These are phyloP conservation scores for Coleophoma cylindrospora DNA, from an alignment of 2,329 filamentous ascomycete species.

Conservation along the genomic window DNA sequence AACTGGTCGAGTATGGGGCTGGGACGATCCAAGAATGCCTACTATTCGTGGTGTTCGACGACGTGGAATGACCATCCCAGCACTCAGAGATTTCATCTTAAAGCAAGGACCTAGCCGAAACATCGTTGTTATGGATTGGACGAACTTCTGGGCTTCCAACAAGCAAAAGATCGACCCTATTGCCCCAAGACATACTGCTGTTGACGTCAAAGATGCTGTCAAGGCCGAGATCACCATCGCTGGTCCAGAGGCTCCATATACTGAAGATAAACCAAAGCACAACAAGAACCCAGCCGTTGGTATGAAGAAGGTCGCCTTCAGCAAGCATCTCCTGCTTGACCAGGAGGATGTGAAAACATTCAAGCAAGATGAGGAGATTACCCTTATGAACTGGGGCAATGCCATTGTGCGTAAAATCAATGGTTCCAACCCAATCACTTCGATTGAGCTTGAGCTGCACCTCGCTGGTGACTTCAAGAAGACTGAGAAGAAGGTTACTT, in stretches of 20 bases:
- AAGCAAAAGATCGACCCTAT: conserved; percentile 80
- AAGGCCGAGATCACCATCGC: conserved; percentile 62
- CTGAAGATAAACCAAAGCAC: conserved; percentile 79
- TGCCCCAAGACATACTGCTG: conserved; percentile 68
- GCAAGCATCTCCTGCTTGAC: conserved; percentile 72
- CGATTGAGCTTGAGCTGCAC: conserved; percentile 79
- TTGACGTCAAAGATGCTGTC: conserved; percentile 67
- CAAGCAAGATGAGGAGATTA: conserved; percentile 83
- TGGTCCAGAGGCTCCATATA: conserved; percentile 54
- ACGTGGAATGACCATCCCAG: conserved; percentile 73
- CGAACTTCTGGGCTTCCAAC: conserved; percentile 63
- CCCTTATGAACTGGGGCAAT: conserved; percentile 95
- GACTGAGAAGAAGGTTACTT: conserved; percentile 95
- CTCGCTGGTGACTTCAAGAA: conserved; percentile 90
- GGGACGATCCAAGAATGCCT: conserved; percentile 85
- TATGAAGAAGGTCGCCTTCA: conserved; percentile 79
- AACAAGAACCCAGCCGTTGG: conserved; percentile 84
- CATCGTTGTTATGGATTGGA: conserved; percentile 81
- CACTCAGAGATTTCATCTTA: conserved; percentile 77
- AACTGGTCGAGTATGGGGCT: conserved; percentile 70
- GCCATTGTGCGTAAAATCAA: conserved; percentile 68
- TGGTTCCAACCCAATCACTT: conserved; percentile 55
- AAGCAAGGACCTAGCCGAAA: conserved; percentile 82
- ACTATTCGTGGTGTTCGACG: conserved; percentile 76
- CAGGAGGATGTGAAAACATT: conserved; percentile 82